Percentiles rank a stretch among this genome's conserved stretches.
Conservation (phyloP, 2,329 filamentous ascomycete species). For the Clarireedia monteithiana region DNA sequence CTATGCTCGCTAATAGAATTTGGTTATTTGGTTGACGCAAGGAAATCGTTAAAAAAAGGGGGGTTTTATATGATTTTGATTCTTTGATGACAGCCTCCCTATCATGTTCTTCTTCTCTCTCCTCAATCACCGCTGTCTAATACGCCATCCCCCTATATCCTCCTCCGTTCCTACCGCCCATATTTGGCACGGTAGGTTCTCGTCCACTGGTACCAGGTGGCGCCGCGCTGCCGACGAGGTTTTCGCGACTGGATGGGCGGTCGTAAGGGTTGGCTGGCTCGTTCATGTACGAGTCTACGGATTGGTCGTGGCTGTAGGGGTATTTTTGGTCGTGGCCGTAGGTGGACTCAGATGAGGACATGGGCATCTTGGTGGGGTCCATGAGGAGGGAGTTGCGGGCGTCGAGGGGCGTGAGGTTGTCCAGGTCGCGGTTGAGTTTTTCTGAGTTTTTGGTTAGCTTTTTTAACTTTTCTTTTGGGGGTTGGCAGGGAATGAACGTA, state of each 20-base stretch:
- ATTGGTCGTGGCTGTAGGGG: constrained; percentile 14
- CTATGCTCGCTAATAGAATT: too few species aligned
- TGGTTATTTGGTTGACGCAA: not conserved
- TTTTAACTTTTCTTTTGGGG: constrained; percentile 10
- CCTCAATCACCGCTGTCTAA: constrained; percentile 10
- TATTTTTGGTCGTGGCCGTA: constrained; percentile 21
- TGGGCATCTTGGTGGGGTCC: not conserved
- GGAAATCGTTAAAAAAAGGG: not conserved
- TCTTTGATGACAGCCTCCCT: too few species aligned
- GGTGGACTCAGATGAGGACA: constrained; percentile 3
- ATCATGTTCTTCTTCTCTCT: not conserved
- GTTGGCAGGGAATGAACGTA: constrained; percentile 41
- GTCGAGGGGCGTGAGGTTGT: constrained; percentile 79
- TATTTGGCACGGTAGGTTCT: constrained; percentile 3
- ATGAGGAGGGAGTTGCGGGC: constrained; percentile 74
- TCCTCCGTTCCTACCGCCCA: constrained; percentile 10
- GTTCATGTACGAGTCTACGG: constrained; percentile 22
- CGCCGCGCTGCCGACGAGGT: constrained; percentile 1
- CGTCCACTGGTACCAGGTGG: not conserved
- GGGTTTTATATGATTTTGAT: too few species aligned
- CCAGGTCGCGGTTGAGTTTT: constrained; percentile 67
- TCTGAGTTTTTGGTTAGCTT: constrained; percentile 40
- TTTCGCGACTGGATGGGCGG: constrained; percentile 2
- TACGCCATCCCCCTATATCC: constrained; percentile 25
- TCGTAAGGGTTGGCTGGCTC: constrained; percentile 26